phyloP scores from a whole-genome alignment of 2,329 filamentous ascomycete species.

The Aciculosporium take region DNA sequence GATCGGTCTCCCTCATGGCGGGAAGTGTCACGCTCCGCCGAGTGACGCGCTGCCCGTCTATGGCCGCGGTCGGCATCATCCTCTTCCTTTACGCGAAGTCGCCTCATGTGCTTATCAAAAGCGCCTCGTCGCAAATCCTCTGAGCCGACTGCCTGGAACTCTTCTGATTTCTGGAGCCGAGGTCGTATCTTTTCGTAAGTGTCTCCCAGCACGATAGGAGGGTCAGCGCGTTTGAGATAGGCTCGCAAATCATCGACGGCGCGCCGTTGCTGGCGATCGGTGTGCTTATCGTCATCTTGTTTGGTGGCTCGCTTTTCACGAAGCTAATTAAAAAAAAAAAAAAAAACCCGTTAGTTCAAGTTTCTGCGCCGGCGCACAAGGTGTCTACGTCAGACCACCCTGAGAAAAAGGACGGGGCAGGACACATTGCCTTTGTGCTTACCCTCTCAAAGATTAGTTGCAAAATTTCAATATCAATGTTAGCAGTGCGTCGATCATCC shows the following conservation, averaged over 20 bases:
- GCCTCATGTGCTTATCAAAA: conserved; percentile 84
- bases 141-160: conserved; percentile 68
- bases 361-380: not conserved
- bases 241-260: conserved; percentile 74
- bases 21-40: conserved; percentile 35
- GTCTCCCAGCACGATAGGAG: conserved; percentile 62
- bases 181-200: conserved; percentile 79
- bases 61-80: conserved; percentile 60
- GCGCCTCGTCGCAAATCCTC: conserved; percentile 72
- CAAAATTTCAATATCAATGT: conserved; percentile 68
- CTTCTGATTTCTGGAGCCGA: conserved; percentile 65
- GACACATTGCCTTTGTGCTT: too few species aligned
- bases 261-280: conserved; percentile 74
- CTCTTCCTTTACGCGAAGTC: conserved; percentile 82
- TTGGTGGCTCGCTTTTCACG: conserved; percentile 75
- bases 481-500: conserved; percentile 75
- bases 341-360: not conserved
- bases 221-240: conserved; percentile 79
- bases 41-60: conserved; percentile 43
- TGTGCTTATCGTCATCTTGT: conserved; percentile 70
- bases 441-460: conserved; percentile 72
- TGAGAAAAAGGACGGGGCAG: not conserved
- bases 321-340: conserved; percentile 33
- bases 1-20: conserved; percentile 48
- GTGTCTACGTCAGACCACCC: too few species aligned